phyloP scores from a whole-genome alignment of 2,329 filamentous ascomycete genomes.

The Aspergillus floridensis region DNA sequence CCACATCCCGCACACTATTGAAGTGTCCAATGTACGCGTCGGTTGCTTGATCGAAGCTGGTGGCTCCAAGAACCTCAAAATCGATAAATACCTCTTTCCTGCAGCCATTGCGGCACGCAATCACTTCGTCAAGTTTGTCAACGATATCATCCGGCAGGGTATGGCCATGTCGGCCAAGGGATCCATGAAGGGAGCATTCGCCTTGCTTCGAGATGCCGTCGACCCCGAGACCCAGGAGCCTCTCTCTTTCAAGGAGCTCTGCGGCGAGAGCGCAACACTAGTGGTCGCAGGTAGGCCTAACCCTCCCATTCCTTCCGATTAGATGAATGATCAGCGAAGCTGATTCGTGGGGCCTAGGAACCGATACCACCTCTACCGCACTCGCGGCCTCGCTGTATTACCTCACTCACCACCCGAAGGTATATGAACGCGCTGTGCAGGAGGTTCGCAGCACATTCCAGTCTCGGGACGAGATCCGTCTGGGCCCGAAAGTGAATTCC shows the following conservation, averaged over 20 bases:
- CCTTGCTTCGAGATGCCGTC: not conserved
- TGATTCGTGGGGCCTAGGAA: not conserved
- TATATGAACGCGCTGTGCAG: not conserved
- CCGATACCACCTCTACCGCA: conserved; percentile 7
- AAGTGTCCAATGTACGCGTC: conserved; percentile 19
- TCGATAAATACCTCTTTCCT: conserved; percentile 16
- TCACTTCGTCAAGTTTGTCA: conserved; percentile 32
- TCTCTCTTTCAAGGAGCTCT: not conserved
- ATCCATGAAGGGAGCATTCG: not conserved
- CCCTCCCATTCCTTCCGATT: too few species aligned
- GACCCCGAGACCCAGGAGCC: not conserved
- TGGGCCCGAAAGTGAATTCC: conserved; percentile 29
- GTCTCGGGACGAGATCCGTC: conserved; percentile 31
- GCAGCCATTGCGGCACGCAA: conserved; percentile 42
- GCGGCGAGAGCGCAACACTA: conserved; percentile 3
- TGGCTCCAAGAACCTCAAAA: conserved; percentile 5
- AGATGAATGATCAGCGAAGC: not conserved
- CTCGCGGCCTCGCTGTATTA: conserved; percentile 4
- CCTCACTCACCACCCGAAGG: not conserved
- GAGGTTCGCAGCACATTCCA: conserved; percentile 5
- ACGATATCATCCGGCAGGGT: conserved; percentile 1
- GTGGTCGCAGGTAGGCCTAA: conserved; percentile 1
- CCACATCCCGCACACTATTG: conserved; percentile 14
- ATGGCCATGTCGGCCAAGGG: not conserved
- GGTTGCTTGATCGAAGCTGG: conserved; percentile 12